phyloP scores from a whole-genome alignment of 176 grass and related monocot species.

The Carex myosuroides region DNA sequence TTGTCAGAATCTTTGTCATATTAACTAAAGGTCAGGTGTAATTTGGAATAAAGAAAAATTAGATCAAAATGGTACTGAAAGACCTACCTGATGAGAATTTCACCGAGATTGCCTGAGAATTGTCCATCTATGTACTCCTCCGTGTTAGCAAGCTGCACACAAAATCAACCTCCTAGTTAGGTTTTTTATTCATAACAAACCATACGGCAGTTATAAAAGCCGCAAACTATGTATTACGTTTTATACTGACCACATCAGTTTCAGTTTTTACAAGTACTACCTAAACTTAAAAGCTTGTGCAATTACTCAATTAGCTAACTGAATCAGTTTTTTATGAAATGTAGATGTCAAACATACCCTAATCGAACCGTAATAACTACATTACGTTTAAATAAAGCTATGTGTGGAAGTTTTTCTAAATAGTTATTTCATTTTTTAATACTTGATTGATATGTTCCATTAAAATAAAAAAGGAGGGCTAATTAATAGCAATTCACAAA shows the following conservation, averaged over 20 bases:
- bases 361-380: not conserved
- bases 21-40: not conserved
- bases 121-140: conserved; percentile 88
- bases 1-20: not conserved
- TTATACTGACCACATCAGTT: not conserved
- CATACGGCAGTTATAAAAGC: not conserved
- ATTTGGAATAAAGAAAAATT: not conserved
- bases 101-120: conserved; percentile 74
- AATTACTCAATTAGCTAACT: not conserved
- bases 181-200: not conserved
- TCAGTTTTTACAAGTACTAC: not conserved
- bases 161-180: not conserved
- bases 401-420: not conserved
- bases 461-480: not conserved
- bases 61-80: not conserved
- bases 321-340: not conserved
- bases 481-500: not conserved
- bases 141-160: conserved; percentile 58
- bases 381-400: not conserved
- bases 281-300: not conserved
- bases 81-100: conserved; percentile 75
- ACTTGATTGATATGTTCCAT: not conserved
- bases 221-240: not conserved
- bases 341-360: not conserved
- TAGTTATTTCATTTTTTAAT: not conserved